A percentile compares a stretch with the other conserved stretches of the same genome.
These are phyloP conservation scores for Yamadazyma friedrichii DNA, from an alignment of 1,139 yeast species.

Conservation along the genomic window DNA sequence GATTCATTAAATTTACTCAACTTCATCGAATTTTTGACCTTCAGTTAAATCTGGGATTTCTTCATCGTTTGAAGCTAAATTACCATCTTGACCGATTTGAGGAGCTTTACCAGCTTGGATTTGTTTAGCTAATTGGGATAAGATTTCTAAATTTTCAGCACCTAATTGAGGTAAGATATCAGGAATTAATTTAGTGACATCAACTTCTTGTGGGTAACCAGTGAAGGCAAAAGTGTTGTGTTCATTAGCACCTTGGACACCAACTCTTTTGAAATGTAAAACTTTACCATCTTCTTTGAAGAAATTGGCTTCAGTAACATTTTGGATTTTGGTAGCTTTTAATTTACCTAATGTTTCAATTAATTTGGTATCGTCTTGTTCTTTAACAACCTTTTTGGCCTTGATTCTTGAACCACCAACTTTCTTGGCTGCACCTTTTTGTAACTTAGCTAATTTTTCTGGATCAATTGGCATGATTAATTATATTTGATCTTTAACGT, in stretches of 20 bases:
- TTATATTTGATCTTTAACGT: slow-evolving; percentile 5
- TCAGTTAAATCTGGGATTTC: slow-evolving; percentile 94
- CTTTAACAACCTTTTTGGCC: slow-evolving; percentile 68
- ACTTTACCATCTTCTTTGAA: slow-evolving; percentile 96
- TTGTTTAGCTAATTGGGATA: slow-evolving; percentile 88
- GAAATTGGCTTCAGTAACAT: slow-evolving; percentile 95
- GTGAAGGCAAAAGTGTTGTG: slow-evolving; percentile 93
- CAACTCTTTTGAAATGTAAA: slow-evolving; percentile 91
- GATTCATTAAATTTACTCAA: slow-evolving; percentile 46
- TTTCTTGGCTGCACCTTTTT: slow-evolving; percentile 68
- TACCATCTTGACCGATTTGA: slow-evolving; percentile 41
- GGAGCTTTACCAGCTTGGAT: slow-evolving; percentile 64
- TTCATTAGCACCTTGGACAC: slow-evolving; percentile 90
- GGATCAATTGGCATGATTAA: slow-evolving; percentile 76
- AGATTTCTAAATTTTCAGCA: slow-evolving; percentile 89
- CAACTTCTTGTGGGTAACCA: slow-evolving; percentile 94
- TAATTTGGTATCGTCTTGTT: slow-evolving; percentile 86
- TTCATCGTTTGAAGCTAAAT: slow-evolving; percentile 57
- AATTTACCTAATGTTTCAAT: slow-evolving; percentile 87
- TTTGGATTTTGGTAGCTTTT: slow-evolving; percentile 84
- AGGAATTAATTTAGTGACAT: slow-evolving; percentile 90
- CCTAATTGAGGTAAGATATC: slow-evolving; percentile 95
- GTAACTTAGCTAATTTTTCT: slow-evolving; percentile 83
- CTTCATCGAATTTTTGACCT: slow-evolving; percentile 92
- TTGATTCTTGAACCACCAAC: slow-evolving; percentile 90